These are phyloP conservation scores for Aegilops tauschii DNA, from an alignment of 176 grass and related monocot species.

Conservation along the genomic window DNA sequence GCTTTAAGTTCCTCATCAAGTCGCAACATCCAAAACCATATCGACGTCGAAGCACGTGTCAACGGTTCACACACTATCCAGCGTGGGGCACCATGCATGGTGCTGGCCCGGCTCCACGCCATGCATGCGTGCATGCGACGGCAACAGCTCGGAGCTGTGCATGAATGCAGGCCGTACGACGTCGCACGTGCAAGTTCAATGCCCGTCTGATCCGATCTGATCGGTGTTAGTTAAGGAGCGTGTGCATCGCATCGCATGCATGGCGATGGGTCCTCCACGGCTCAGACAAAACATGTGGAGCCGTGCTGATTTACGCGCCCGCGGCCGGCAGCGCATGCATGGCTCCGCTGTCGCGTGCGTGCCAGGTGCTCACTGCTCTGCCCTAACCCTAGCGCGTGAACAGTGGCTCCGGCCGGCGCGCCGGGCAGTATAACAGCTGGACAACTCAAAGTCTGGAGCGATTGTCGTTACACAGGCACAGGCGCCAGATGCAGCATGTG, in stretches of 20 bases:
- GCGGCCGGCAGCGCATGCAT: background rate
- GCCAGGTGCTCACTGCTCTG: slow-evolving; percentile 30
- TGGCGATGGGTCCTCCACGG: background rate
- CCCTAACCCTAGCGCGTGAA: slow-evolving; percentile 17
- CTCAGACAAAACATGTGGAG: slow-evolving; percentile 7
- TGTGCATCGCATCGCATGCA: too few relatives aligned
- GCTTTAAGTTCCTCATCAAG: background rate
- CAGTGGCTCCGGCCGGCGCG: background rate
- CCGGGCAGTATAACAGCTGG: background rate
- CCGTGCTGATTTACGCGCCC: background rate
- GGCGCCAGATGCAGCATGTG: background rate
- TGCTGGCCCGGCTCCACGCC: background rate
- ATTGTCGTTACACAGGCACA: background rate
- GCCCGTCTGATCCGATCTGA: background rate
- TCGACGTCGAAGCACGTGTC: background rate
- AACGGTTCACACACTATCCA: background rate
- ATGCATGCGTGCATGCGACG: slow-evolving; percentile 12
- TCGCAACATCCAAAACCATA: background rate
- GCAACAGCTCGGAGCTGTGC: background rate
- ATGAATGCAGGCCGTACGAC: slow-evolving; percentile 29
- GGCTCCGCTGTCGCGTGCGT: background rate
- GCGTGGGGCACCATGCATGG: background rate
- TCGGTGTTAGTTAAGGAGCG: background rate
- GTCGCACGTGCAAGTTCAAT: slow-evolving; percentile 45
- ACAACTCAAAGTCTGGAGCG: slow-evolving; percentile 2